Evolutionary conservation across 768 basidiomycete genomes (phyloP).

Genomic region (Lactifluus echinatus): DNA sequence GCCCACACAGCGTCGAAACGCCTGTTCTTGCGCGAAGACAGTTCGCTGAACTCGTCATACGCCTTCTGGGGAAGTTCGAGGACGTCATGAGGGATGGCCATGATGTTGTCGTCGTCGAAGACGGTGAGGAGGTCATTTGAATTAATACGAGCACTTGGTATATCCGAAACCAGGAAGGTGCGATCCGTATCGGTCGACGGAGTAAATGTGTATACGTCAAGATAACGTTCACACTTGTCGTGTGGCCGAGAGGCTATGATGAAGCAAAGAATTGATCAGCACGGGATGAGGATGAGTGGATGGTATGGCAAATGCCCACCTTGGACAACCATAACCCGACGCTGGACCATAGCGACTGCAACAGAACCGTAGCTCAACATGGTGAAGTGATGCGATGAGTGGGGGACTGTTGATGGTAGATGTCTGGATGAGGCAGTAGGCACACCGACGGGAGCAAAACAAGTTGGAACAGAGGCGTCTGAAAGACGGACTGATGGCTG

Average conservation of each 20-base stretch:
- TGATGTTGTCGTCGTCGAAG: slow-evolving; percentile 37
- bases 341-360: slow-evolving; percentile 61
- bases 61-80: slow-evolving; percentile 56
- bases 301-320: slow-evolving; percentile 31
- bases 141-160: slow-evolving; percentile 55
- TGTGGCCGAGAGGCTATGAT: slow-evolving; percentile 49
- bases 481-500: background rate
- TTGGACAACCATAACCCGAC: slow-evolving; percentile 61
- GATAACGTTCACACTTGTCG: slow-evolving; percentile 42
- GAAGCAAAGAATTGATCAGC: background rate
- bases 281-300: background rate
- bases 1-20: slow-evolving; percentile 54
- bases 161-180: slow-evolving; percentile 52
- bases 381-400: background rate
- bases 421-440: background rate
- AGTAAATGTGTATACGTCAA: slow-evolving; percentile 58
- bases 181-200: slow-evolving; percentile 50
- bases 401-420: background rate
- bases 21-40: slow-evolving; percentile 44
- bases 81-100: slow-evolving; percentile 37
- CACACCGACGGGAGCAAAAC: background rate
- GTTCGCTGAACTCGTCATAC: slow-evolving; percentile 48
- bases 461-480: background rate
- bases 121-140: slow-evolving; percentile 50
- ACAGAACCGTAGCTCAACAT: slow-evolving; percentile 39